Percentiles rank a stretch among this genome's conserved stretches.
phyloP scores from a whole-genome alignment of 1,139 yeast genomes.

The Cylindricascospora bacillispora region DNA sequence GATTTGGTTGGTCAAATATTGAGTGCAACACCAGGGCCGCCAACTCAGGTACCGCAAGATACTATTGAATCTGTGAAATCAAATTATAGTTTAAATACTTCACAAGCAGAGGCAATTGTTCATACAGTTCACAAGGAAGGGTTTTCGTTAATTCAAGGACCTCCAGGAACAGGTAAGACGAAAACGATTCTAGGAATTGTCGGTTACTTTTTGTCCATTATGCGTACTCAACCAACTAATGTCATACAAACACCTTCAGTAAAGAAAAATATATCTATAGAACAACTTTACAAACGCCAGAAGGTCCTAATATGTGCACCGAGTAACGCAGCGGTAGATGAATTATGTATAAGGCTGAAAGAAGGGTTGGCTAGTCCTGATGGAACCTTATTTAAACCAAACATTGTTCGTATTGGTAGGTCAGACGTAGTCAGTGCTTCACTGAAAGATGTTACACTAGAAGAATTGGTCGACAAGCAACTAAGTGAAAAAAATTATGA shows the following conservation, averaged over 20 bases:
- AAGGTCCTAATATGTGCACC: conserved; percentile 90
- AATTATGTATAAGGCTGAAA: conserved; percentile 74
- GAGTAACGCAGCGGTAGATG: conserved; percentile 98
- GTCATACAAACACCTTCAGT: conserved; percentile 15
- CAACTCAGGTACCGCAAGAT: conserved; percentile 22
- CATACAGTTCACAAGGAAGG: conserved; percentile 61
- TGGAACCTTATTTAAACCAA: conserved; percentile 52
- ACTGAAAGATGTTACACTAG: conserved; percentile 74
- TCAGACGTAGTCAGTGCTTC: conserved; percentile 78
- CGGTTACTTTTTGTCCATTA: conserved; percentile 52
- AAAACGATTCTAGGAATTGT: conserved; percentile 89
- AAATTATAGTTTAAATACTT: conserved; percentile 55
- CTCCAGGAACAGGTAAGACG: conserved; percentile 98
- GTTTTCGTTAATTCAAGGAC: conserved; percentile 89
- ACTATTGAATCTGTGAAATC: conserved; percentile 33
- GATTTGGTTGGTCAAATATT: conserved; percentile 57
- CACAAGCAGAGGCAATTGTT: conserved; percentile 82
- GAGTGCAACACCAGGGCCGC: conserved; percentile 45
- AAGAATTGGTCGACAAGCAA: conserved; percentile 68
- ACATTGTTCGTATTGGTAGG: conserved; percentile 80
- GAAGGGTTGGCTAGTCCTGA: conserved; percentile 49
- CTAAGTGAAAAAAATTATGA: conserved; percentile 35
- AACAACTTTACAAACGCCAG: conserved; percentile 27
- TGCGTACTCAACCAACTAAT: conserved; percentile 19
- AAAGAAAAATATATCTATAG: conserved; percentile 10